Percentiles rank a stretch among this genome's conserved stretches.
phyloP scores from a whole-genome alignment of 345 rosid species.

The Eutrema yunnanense region DNA sequence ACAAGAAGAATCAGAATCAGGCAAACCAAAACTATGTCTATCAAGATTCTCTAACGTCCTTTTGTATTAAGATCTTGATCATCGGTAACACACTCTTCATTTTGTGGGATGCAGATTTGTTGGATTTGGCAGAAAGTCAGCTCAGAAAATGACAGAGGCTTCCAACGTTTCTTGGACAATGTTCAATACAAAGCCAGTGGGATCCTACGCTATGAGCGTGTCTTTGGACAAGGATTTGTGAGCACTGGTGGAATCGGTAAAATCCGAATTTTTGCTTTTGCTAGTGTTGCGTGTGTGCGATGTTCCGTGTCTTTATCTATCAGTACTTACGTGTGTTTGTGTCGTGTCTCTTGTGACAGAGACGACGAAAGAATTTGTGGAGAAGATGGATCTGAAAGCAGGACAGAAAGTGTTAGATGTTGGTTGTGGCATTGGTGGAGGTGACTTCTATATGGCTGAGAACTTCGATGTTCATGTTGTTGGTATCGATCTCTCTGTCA shows the following conservation, averaged over 20 bases:
- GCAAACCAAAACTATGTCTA: conserved; percentile 31
- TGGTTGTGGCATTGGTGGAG: conserved; percentile 99
- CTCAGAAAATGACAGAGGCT: conserved; percentile 73
- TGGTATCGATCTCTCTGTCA: conserved; percentile 91
- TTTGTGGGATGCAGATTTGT: conserved; percentile 64
- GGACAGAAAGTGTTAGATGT: conserved; percentile 97
- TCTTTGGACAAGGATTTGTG: conserved; percentile 90
- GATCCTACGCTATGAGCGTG: conserved; percentile 88
- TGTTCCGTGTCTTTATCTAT: neutral
- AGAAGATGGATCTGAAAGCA: conserved; percentile 71
- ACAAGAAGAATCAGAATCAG: conserved; percentile 97
- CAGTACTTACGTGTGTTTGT: neutral
- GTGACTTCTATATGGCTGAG: conserved; percentile 98
- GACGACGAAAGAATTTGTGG: conserved; percentile 94
- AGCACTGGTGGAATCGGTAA: conserved; percentile 97
- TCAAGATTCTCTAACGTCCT: neutral
- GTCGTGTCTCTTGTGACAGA: conserved; percentile 44
- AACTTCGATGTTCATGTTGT: conserved; percentile 75
- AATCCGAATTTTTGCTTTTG: neutral
- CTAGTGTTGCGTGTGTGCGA: neutral
- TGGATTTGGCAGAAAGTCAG: conserved; percentile 88
- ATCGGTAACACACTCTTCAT: neutral
- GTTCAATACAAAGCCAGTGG: conserved; percentile 83
- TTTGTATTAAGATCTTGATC: neutral
- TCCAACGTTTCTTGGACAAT: conserved; percentile 93